Conservation (phyloP, 345 rosid species). For the Gossypium thurberi region DNA sequence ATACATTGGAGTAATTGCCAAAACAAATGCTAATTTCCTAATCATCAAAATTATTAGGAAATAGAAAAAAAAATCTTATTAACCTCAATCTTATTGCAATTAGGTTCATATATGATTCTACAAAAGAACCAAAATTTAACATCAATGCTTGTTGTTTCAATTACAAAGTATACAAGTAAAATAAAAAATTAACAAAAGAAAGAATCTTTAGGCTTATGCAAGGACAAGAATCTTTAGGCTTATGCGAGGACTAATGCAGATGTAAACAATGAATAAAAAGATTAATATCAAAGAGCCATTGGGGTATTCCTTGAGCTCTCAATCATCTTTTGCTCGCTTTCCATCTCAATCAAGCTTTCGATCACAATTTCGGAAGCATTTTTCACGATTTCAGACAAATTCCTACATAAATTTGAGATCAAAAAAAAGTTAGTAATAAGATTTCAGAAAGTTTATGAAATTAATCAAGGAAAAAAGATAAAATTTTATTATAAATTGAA, state of each 20-base stretch:
- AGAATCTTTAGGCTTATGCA: not conserved
- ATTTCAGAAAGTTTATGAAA: not conserved
- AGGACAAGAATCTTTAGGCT: not conserved
- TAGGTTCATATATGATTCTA: not conserved
- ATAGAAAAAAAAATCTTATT: not conserved
- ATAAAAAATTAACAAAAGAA: not conserved
- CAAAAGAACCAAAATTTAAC: conserved; percentile 1
- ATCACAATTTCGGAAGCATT: conserved; percentile 52
- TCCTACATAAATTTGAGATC: conserved; percentile 23
- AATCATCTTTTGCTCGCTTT: conserved; percentile 20
- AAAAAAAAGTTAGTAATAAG: not conserved
- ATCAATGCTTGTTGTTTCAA: not conserved
- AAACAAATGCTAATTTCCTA: not conserved
- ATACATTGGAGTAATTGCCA: too few species aligned
- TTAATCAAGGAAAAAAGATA: not conserved
- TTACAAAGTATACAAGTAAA: not conserved
- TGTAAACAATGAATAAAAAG: not conserved
- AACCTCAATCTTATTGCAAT: not conserved
- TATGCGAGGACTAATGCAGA: not conserved
- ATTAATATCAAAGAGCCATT: not conserved
- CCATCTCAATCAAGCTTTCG: conserved; percentile 46
- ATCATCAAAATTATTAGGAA: not conserved
- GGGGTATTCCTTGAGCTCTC: not conserved
- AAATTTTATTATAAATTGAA: not conserved
- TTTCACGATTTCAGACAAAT: conserved; percentile 57